A percentile compares a stretch with the other conserved stretches of the same genome.
phyloP scores from a whole-genome alignment of 2,329 filamentous ascomycete genomes.

The Microsporum canis region DNA sequence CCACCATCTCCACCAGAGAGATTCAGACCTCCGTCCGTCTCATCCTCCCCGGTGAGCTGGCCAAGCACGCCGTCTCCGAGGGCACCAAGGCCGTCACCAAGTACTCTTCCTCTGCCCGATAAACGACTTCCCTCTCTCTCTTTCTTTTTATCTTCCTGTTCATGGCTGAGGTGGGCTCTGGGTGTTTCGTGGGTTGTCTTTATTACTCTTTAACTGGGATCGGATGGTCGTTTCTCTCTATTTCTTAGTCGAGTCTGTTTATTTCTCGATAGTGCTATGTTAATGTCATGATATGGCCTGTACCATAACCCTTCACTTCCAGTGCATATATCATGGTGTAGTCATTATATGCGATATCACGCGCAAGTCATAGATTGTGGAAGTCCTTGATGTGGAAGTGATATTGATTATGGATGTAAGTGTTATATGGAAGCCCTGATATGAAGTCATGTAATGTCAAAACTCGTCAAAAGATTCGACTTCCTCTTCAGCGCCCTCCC shows the following conservation, averaged over 20 bases:
- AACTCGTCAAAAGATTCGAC: conserved; percentile 72
- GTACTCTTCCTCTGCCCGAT: conserved; percentile 99
- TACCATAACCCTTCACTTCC: neutral
- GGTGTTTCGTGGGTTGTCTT: conserved; percentile 30
- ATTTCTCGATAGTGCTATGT: neutral
- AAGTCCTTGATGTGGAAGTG: no score
- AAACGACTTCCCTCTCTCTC: conserved; percentile 39
- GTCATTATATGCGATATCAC: no score
- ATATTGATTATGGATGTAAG: neutral
- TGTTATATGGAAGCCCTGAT: no score
- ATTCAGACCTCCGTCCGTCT: conserved; percentile 98
- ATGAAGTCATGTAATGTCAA: neutral
- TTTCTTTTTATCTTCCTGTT: conserved; percentile 30
- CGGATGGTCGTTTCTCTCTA: neutral
- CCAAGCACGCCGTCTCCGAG: conserved; percentile 99
- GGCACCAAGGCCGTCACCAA: conserved; percentile 99
- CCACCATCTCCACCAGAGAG: conserved; percentile 96
- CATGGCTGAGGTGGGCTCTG: conserved; percentile 24
- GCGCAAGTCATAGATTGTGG: no score
- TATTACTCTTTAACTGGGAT: conserved; percentile 15
- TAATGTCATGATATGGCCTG: neutral
- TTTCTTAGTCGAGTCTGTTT: neutral
- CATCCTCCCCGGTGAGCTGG: conserved; percentile 95
- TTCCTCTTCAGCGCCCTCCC: conserved; percentile 70
- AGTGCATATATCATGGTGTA: neutral